Conservation (phyloP, 176 grass and related monocot genomes). For the Ampelocalamus luodianensis region DNA sequence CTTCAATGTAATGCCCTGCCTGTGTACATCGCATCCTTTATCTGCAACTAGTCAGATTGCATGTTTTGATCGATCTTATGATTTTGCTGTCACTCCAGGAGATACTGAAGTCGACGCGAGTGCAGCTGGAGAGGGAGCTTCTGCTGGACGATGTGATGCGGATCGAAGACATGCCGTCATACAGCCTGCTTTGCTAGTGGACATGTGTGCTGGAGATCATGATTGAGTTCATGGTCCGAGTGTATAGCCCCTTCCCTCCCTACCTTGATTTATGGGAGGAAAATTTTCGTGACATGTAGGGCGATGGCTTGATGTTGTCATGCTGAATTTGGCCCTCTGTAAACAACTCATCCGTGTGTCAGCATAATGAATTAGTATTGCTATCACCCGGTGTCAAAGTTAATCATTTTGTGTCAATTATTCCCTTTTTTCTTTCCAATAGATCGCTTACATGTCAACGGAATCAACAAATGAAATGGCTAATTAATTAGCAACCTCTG, state of each 20-base stretch:
- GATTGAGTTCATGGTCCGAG: slow-evolving; percentile 37
- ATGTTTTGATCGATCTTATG: background rate
- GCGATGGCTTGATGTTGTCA: background rate
- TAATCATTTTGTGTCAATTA: background rate
- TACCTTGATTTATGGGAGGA: slow-evolving; percentile 29
- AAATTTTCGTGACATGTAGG: slow-evolving; percentile 21
- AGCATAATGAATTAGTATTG: slow-evolving; percentile 16
- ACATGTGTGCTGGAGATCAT: slow-evolving; percentile 13
- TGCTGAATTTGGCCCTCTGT: slow-evolving; percentile 26
- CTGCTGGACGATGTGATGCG: slow-evolving; percentile 85
- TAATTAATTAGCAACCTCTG: too few relatives aligned
- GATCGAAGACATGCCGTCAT: slow-evolving; percentile 99
- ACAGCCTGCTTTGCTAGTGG: slow-evolving; percentile 75
- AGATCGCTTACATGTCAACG: background rate
- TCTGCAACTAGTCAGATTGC: background rate
- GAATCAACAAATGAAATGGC: background rate
- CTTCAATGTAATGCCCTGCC: slow-evolving; percentile 66
- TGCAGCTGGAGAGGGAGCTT: slow-evolving; percentile 88
- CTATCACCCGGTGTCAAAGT: background rate
- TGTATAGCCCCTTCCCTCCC: slow-evolving; percentile 55
- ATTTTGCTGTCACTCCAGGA: slow-evolving; percentile 53
- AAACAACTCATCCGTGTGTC: background rate
- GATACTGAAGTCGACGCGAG: slow-evolving; percentile 72
- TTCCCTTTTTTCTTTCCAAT: background rate
- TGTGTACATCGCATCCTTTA: background rate